phyloP scores from a whole-genome alignment of 176 grass and related monocot species.

The Carex parvula region DNA sequence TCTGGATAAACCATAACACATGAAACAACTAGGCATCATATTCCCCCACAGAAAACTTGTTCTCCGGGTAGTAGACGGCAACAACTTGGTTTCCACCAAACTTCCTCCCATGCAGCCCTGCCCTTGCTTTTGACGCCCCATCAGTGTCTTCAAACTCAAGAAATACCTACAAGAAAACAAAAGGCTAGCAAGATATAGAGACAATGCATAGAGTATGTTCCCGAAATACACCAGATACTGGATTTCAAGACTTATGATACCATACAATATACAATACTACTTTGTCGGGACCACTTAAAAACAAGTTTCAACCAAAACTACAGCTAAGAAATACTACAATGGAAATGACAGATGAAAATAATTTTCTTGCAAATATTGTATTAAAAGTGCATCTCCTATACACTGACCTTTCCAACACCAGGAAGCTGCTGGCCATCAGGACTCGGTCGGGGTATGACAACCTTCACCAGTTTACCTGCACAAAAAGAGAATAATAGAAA shows the following conservation, averaged over 20 bases:
- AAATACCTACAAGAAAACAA: conserved; percentile 56
- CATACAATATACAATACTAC: background rate
- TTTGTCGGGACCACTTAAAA: background rate
- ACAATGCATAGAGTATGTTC: background rate
- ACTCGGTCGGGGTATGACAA: conserved; percentile 78
- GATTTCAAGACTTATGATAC: background rate
- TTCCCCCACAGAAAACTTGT: conserved; percentile 57
- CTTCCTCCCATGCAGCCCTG: conserved; percentile 65
- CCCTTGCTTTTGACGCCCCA: conserved; percentile 64
- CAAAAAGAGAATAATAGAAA: conserved; percentile 28
- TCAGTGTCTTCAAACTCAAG: conserved; percentile 91
- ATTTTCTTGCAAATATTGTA: background rate
- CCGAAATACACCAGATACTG: background rate
- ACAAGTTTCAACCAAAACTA: background rate
- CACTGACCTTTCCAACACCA: conserved; percentile 83
- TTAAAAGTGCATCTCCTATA: background rate
- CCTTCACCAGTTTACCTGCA: conserved; percentile 87
- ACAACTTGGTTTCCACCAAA: conserved; percentile 77
- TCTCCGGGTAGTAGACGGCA: conserved; percentile 72
- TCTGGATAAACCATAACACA: background rate
- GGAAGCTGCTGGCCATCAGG: conserved; percentile 53
- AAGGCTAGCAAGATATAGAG: background rate
- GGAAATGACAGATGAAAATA: background rate
- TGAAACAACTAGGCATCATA: conserved; percentile 44
- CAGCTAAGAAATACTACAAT: background rate